Conservation (phyloP, 495 filamentous ascomycete genomes). For the Neurospora sp. region DNA sequence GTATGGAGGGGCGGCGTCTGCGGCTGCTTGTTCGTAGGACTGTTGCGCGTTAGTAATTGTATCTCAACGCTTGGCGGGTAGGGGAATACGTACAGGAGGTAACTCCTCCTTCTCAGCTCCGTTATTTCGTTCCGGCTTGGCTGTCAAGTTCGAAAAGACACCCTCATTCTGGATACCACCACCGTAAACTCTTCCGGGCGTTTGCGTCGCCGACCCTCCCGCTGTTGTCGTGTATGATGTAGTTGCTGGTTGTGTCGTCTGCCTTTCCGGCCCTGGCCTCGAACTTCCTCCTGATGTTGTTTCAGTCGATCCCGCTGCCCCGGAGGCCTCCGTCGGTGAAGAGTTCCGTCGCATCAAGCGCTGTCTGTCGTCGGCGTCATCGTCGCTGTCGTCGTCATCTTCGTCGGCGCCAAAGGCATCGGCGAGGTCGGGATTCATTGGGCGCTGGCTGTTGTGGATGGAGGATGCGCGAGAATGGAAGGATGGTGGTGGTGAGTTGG, state of each 20-base stretch:
- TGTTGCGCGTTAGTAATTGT: constrained; percentile 31
- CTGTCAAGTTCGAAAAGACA: constrained; percentile 89
- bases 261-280: constrained; percentile 7
- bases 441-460: constrained; percentile 42
- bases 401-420: constrained; percentile 81
- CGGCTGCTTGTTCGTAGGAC: constrained; percentile 98
- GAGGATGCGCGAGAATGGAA: constrained; percentile 83
- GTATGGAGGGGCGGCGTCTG: constrained; percentile 92
- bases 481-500: constrained; percentile 85
- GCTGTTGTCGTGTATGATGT: constrained; percentile 14
- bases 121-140: constrained; percentile 80
- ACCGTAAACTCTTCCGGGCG: constrained; percentile 43
- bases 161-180: constrained; percentile 70
- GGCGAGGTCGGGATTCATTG: constrained; percentile 63
- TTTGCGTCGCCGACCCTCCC: constrained; percentile 16
- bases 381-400: constrained; percentile 61
- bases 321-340: constrained; percentile 19
- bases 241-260: constrained; percentile 16
- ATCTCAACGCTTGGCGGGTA: not conserved
- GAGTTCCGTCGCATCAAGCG: constrained; percentile 69
- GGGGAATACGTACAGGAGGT: constrained; percentile 64
- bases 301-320: constrained; percentile 5
- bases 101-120: constrained; percentile 67
- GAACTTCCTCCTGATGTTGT: constrained; percentile 2
- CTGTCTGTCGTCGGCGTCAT: constrained; percentile 74